Conservation (phyloP, 192 early-diverging fungal genomes). For the Umbelopsis sp. region DNA sequence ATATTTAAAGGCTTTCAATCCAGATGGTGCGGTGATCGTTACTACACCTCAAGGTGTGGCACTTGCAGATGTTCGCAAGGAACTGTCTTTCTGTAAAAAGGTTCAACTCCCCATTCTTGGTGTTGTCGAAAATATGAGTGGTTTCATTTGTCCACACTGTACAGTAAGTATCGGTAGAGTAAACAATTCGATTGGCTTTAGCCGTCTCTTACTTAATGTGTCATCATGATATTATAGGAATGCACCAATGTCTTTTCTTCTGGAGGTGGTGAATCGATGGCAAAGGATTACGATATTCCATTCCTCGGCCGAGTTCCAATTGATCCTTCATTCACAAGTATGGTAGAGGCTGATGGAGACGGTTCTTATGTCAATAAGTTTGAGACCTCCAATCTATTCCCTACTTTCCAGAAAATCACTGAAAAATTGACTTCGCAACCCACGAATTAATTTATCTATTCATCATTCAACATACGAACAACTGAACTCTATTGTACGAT, state of each 20-base stretch:
- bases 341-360: slow-evolving; percentile 55
- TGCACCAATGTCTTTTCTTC: slow-evolving; percentile 91
- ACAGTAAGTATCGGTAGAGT: slow-evolving; percentile 43
- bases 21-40: slow-evolving; percentile 90
- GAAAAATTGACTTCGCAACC: not conserved
- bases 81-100: slow-evolving; percentile 91
- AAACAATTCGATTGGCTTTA: not conserved
- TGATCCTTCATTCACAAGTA: slow-evolving; percentile 76
- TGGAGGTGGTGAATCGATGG: slow-evolving; percentile 91
- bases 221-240: slow-evolving; percentile 52
- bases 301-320: slow-evolving; percentile 93
- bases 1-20: slow-evolving; percentile 80
- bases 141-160: slow-evolving; percentile 90
- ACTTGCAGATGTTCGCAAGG: slow-evolving; percentile 90
- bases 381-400: slow-evolving; percentile 52
- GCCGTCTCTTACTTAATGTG: slow-evolving; percentile 38
- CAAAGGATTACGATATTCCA: slow-evolving; percentile 77
- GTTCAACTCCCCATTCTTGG: slow-evolving; percentile 86
- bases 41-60: slow-evolving; percentile 92
- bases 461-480: not conserved
- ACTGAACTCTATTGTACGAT: not conserved
- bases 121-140: slow-evolving; percentile 96
- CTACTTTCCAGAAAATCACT: slow-evolving; percentile 51
- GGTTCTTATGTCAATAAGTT: slow-evolving; percentile 49
- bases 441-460: not conserved